These are phyloP conservation scores for Herpetomonas samuelpessoai DNA, from an alignment of 208 protist species.

Conservation along the genomic window DNA sequence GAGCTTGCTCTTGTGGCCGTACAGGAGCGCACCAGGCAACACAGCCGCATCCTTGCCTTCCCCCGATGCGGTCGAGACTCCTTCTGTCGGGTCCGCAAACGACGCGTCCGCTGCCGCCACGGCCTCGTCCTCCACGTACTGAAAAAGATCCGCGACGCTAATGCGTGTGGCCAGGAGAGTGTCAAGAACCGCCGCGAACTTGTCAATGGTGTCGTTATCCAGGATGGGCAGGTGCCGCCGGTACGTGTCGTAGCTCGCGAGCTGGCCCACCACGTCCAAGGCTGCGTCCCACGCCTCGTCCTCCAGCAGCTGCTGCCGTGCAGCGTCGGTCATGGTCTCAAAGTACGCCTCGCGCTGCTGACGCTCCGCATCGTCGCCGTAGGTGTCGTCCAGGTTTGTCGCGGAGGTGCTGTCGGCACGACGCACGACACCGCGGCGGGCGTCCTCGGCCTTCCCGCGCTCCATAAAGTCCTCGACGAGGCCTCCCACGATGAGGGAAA, in stretches of 20 bases:
- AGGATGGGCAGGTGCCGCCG: not conserved
- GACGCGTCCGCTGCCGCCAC: not conserved
- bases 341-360: too few relatives aligned
- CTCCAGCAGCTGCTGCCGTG: not conserved
- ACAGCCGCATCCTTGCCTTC: not conserved
- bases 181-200: not conserved
- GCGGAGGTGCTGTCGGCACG: not conserved
- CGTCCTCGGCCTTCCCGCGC: not conserved
- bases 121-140: slow-evolving; percentile 8
- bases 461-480: slow-evolving; percentile 11
- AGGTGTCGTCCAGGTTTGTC: not conserved
- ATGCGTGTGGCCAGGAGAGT: slow-evolving; percentile 25
- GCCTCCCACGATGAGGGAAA: slow-evolving; percentile 6
- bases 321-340: not conserved
- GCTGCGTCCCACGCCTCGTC: not conserved
- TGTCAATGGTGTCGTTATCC: slow-evolving; percentile 1
- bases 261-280: not conserved
- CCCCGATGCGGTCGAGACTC: not conserved
- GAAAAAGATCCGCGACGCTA: slow-evolving; percentile 26
- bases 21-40: not conserved
- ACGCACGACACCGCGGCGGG: not conserved
- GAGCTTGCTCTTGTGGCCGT: slow-evolving; percentile 28
- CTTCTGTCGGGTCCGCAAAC: not conserved
- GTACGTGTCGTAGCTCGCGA: not conserved
- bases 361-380: too few relatives aligned